A percentile compares a stretch with the other conserved stretches of the same genome.
These are phyloP conservation scores for Penicillium roqueforti DNA, from an alignment of 495 filamentous ascomycete species.

Conservation along the genomic window DNA sequence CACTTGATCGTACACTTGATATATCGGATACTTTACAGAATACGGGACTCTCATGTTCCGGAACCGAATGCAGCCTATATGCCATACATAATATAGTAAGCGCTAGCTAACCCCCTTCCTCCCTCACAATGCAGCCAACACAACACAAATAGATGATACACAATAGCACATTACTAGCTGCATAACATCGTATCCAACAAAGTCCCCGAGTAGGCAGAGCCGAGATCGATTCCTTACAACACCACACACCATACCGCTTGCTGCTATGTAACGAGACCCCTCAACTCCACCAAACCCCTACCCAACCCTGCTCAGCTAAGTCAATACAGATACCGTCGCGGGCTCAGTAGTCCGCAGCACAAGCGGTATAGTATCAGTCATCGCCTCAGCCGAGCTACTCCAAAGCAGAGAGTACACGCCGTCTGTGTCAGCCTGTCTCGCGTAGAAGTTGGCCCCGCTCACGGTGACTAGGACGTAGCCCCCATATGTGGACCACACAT, in stretches of 20 bases:
- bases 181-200: background rate
- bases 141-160: background rate
- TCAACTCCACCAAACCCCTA: background rate
- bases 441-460: constrained; percentile 15
- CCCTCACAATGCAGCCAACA: background rate
- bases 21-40: background rate
- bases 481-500: constrained; percentile 18
- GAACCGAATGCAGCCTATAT: background rate
- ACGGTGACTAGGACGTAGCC: constrained; percentile 15
- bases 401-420: constrained; percentile 14
- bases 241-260: background rate
- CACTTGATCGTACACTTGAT: no score
- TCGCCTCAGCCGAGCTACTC: constrained; percentile 9
- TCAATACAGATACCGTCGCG: constrained; percentile 15
- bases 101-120: background rate
- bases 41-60: background rate
- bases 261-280: background rate
- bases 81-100: background rate
- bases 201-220: background rate
- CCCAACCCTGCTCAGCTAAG: background rate
- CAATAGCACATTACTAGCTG: background rate
- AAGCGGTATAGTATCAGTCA: constrained; percentile 8
- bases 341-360: constrained; percentile 15
- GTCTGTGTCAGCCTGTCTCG: background rate
- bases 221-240: background rate